Base-by-base conservation (phyloP, 345 rosid species). In the Cardamine resedifolia region DNA sequence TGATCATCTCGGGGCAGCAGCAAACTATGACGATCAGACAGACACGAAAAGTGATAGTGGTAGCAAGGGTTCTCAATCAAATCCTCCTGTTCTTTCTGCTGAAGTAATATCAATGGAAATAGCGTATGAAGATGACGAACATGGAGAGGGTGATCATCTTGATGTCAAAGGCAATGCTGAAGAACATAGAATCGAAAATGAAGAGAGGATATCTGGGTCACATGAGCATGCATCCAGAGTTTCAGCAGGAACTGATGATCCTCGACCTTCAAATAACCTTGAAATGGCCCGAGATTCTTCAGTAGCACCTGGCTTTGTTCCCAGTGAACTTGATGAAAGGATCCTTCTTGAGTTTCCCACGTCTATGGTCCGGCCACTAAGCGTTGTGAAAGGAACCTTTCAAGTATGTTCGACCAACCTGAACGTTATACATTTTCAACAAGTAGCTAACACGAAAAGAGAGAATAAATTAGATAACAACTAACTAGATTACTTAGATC, bases 1-100 rank as follows among this genome's bases (percentile, higher is more conserved):
- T 59, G 86, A 92, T 85, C 99, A 96, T 85, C 85, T 70, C 31
- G 99, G 96, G 77, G 90, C 94, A 79, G 97, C 98, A 82, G 96
- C 98, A 75, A 80, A 88, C 80, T 85, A 83, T 66, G 97, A 85
- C 62, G 96, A 90, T 78, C 83, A 81, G 79, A 71, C 57, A 71
- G 85, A 77, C 58, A 64, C 66, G 16, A 85, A 80, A 59, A 76
- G 67, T 53, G 80, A 74, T 72, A 79, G 81, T 68, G 79, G 75
- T 58, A 81, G 79, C 80, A 87, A 80, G 57, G 76, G 76, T 49
- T 79, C 82, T 80, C 81, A 86, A 70, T 81, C 88, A 68, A 79
- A 79, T 72, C 83, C 86, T 66, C 94, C 96, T 65, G 77, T 86
- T 81, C 90, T 96, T 64, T 81, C 90, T 24, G 92, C 96, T 60